Conservation (phyloP, 225 moss, liverwort and hornwort genomes). For the Polytrichum commune region DNA sequence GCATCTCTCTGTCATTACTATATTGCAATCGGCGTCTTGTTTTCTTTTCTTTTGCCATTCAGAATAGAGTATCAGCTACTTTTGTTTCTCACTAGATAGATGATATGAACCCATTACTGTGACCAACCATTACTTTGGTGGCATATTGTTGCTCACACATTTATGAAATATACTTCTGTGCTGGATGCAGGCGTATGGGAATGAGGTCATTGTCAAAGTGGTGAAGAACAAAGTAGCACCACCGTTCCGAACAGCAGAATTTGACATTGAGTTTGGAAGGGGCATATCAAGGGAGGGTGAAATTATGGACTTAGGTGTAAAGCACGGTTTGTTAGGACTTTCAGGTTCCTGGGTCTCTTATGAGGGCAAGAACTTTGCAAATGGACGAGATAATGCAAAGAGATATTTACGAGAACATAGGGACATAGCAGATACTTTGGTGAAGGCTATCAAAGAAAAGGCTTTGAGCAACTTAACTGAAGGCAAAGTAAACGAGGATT, state of each 20-base stretch:
- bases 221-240: constrained; percentile 86
- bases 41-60: too few species aligned
- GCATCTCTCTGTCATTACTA: too few species aligned
- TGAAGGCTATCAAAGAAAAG: constrained; percentile 56
- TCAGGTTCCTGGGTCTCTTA: constrained; percentile 73
- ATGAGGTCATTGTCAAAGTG: constrained; percentile 61
- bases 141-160: too few species aligned
- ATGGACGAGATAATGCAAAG: constrained; percentile 69
- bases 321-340: constrained; percentile 43
- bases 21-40: too few species aligned
- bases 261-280: constrained; percentile 60
- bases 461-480: constrained; percentile 10
- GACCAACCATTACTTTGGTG: too few species aligned
- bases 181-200: constrained; percentile 53
- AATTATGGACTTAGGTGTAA: constrained; percentile 50
- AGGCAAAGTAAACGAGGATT: constrained; percentile 11
- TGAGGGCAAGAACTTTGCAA: constrained; percentile 59
- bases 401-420: constrained; percentile 54
- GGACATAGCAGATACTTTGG: constrained; percentile 48
- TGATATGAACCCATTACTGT: too few species aligned
- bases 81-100: too few species aligned
- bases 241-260: constrained; percentile 65
- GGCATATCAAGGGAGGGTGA: constrained; percentile 67
- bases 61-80: too few species aligned
- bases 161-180: neutral